Conservation (phyloP, 2,329 filamentous ascomycete genomes). For the Neospermospora avenae region DNA sequence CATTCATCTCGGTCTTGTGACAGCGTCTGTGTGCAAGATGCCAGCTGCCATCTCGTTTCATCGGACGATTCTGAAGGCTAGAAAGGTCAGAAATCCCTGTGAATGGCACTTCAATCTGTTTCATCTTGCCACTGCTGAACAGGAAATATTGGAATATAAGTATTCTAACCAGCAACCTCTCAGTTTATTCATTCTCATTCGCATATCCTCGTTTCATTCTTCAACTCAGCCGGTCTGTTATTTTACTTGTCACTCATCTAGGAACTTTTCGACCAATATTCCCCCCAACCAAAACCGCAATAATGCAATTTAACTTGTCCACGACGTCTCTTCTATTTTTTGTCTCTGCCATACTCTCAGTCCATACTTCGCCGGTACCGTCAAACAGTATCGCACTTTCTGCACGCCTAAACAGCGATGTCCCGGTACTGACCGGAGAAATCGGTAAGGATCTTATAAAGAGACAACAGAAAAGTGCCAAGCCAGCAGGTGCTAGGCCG, state of each 20-base stretch:
- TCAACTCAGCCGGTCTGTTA: too few relatives aligned
- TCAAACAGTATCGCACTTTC: background rate
- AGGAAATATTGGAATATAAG: background rate
- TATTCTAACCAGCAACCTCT: too few relatives aligned
- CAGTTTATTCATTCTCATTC: background rate
- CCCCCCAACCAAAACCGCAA: background rate
- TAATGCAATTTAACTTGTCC: constrained; percentile 8
- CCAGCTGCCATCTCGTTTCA: background rate
- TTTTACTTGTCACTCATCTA: background rate
- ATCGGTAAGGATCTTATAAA: background rate
- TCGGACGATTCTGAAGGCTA: background rate
- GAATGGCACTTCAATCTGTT: background rate
- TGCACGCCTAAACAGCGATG: background rate
- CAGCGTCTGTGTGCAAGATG: too few relatives aligned
- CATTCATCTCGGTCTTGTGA: too few relatives aligned
- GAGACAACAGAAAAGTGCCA: background rate
- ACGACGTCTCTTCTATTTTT: constrained; percentile 4
- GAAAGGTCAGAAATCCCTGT: background rate
- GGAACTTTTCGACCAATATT: background rate
- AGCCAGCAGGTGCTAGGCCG: background rate
- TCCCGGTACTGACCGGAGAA: background rate
- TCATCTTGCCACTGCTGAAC: background rate
- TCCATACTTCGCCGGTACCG: constrained; percentile 3
- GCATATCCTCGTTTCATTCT: too few relatives aligned
- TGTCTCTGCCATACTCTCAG: constrained; percentile 6